Evolutionary conservation across 2,329 filamentous ascomycete genomes (phyloP), one percentile per base, ranked within the genome.

Genomic region (Neopestalotiopsis sp.): DNA sequence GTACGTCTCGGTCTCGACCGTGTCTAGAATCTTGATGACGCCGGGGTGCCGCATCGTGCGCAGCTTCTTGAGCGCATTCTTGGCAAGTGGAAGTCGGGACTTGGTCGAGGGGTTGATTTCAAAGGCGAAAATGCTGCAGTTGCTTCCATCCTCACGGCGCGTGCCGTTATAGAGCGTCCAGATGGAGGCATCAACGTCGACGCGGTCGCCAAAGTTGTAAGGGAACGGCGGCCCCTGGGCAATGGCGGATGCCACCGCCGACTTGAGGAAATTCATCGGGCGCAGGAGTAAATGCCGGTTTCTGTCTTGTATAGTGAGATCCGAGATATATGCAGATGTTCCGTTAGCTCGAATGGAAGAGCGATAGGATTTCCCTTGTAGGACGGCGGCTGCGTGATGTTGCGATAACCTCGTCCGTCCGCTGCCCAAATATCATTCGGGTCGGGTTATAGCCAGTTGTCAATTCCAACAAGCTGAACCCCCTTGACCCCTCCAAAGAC

Each of bases 161-260:
- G 93, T 97, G 77, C 94, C 96, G 82, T 98, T 98, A 82, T 96
- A 92, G 69, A 99, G 84, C n/a, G 92, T 93, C 95, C 96, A 99
- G 76, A 98, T 95, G 32, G 95, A 97, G 77, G 96, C 91, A 79
- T 97, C 94, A 66, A 96, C 87, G 79, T 98, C 95, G 70, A 98
- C 92, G 79, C 92, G 90, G 81, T 99, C 96, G 76, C 95, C 95
- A 78, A 98, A 96, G 62, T 89, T 91, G 79, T 97, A 98, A 4
- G 94, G 94, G 78, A 98, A 97, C 5, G 95, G 91, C 66, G 95
- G 94, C 1, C 95, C 95, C 80, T 97, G 96, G 61, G 96, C 94
- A 76, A 99, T 98, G 74, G 95, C 95, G 71, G 96, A 98, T 61
- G 95, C 95, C 79, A 98, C 94, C 66, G 96, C 96, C 71, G 95